Evolutionary conservation across 768 basidiomycete species (phyloP), one percentile per base, ranked within the genome.

Genomic region (Leccinellum rugosiceps): DNA sequence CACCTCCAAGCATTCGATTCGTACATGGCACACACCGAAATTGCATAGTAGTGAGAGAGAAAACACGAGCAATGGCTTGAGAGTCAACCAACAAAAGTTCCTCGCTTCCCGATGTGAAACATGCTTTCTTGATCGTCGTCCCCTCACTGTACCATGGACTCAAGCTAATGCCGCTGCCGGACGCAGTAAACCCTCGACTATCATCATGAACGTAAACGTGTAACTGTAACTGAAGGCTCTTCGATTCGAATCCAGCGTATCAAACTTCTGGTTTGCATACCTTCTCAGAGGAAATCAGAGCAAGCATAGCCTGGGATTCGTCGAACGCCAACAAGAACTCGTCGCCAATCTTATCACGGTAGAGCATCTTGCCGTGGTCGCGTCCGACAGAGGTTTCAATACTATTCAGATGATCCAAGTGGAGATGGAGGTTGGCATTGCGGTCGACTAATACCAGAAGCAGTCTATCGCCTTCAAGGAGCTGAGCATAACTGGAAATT

Each of bases 81-180:
- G 74, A 73, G 55, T 86, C 84, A 13, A 84, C 65, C 0, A 86
- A 66, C 0, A 83, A 61, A 21, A 86, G 57, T 45, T 86, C 85
- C 53, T 86, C 85, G 31, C 66, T 77, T 6, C 81, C 80, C 26
- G 68, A 68, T 2, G 83, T 70, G 58, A 86, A 83, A 46, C 75
- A 73, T 0, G 76, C 71, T 35, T 74, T 71, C 19, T 58, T 62
- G 30, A 85, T 74, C 5, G 59, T 54, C n/a, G 65, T 55, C 19
- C 71, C 71, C 1, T 66, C 60, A n/a, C 66, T 58, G 58, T 80
- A 83, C 84, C 83, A 85, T 2, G 68, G 61, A 13, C 57, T 58
- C 3, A 85, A 71, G 50, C 77, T 76, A 13, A 83, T 66, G 1
- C 76, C 53, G 35, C 68, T 74, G 0, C 81, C 82, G 56, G 72